phyloP scores from a whole-genome alignment of 768 basidiomycete genomes.

The Amylocystis lapponica region DNA sequence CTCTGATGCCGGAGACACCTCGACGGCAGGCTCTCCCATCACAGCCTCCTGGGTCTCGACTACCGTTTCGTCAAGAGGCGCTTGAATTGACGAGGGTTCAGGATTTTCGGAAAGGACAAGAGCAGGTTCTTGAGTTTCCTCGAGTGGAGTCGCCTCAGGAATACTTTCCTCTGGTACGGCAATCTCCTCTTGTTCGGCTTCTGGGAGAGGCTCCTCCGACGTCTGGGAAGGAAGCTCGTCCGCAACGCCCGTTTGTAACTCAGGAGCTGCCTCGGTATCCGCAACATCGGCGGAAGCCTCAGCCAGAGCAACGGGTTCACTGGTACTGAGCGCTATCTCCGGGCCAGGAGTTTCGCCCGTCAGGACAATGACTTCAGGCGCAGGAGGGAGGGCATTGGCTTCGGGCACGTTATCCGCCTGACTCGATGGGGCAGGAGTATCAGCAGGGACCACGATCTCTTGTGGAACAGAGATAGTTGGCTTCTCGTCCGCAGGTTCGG shows the following conservation, averaged over 20 bases:
- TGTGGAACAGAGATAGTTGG: conserved; percentile 1
- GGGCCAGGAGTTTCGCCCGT: conserved; percentile 25
- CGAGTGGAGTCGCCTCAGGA: not conserved
- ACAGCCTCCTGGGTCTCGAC: too few species aligned
- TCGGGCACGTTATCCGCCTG: conserved; percentile 4
- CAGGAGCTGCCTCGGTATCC: not conserved
- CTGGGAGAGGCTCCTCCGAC: not conserved
- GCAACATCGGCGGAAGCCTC: conserved; percentile 5
- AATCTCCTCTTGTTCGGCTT: not conserved
- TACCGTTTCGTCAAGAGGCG: not conserved
- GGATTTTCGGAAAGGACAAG: not conserved
- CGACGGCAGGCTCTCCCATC: not conserved
- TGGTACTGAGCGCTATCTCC: conserved; percentile 24
- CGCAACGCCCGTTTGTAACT: not conserved
- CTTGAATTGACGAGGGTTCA: not conserved
- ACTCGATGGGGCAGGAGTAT: conserved; percentile 2
- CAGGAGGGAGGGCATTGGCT: conserved; percentile 19
- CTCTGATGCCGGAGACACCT: not conserved
- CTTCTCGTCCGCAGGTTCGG: conserved; percentile 4
- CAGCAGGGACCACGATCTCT: conserved; percentile 1
- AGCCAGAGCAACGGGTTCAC: conserved; percentile 22
- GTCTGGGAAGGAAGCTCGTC: not conserved
- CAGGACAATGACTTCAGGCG: conserved; percentile 24
- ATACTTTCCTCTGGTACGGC: not conserved
- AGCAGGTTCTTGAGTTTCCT: not conserved